Evolutionary conservation across 805 yeast species (phyloP), one percentile per base, ranked within the genome.

Genomic region (Kluyveromyces siamensis): DNA sequence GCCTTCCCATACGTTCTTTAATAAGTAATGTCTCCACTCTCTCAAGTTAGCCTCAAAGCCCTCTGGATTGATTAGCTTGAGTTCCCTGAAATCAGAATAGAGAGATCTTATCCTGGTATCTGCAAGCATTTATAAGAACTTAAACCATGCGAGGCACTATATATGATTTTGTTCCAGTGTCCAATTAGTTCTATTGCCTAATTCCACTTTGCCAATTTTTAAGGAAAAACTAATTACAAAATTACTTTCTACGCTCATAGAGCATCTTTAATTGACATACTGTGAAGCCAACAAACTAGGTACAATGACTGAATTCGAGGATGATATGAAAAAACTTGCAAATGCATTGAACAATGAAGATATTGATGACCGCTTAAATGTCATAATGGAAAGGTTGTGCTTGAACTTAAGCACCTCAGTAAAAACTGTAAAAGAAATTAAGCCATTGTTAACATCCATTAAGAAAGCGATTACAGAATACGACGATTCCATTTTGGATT

Each of bases 31-130:
- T 40, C 57, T 62, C 75, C 75, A 71, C 6, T 70, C 66, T 19
- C 58, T 55, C 40, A 70, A 52, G 48, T 71, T 71, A 8, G 74
- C 74, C 37, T 58, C 62, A 41, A 63, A 71, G 1, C 75, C 75
- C n/a, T 71, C 74, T 10, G 65, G 65, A 50, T 71, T 71, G 18
- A 65, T 53, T 17, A 69, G 69, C 40, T 63, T 56, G 36, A 70
- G 54, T 37, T 59, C 60, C 41, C 68, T 58, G 50, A 70, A 70
- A 51, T 70, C 74, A 2, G 68, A 67, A 51, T 70, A 71, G 1
- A 71, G 58, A 6, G 75, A 71, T 40, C 54, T 59, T 16, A 70
- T 49, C 30, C 75, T 59, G 6, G 73, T 68, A 61, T 52, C 60
- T 19, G 68, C 63, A 16, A 65, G 48, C 44, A 48, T 47, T 27